Conservation (phyloP, 805 yeast genomes). For the Saccharomycopsis amapae region DNA sequence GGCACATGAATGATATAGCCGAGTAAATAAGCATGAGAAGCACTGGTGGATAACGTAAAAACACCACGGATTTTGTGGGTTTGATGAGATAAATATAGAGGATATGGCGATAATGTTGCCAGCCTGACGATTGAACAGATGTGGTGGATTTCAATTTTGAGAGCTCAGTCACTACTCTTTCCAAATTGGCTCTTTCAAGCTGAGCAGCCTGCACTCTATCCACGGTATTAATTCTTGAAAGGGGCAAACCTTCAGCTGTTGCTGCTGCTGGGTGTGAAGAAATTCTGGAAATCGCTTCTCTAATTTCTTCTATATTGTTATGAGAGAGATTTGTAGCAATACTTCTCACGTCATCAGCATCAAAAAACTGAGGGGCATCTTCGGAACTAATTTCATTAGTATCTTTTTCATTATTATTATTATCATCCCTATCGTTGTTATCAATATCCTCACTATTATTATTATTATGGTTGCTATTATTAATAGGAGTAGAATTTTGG, state of each 20-base stretch:
- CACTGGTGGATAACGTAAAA: constrained; percentile 71
- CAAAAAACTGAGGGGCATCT: too few species aligned
- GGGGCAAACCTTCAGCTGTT: background rate
- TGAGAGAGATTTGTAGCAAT: background rate
- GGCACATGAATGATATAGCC: constrained; percentile 60
- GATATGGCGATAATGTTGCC: constrained; percentile 16
- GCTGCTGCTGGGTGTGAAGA: background rate
- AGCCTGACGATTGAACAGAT: background rate
- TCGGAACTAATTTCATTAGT: background rate
- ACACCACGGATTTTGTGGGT: constrained; percentile 56
- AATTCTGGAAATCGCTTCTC: background rate
- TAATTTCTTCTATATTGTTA: background rate
- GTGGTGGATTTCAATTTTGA: background rate
- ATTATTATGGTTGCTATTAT: background rate
- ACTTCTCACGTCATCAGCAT: background rate
- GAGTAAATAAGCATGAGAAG: constrained; percentile 56
- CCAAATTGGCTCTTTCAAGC: constrained; percentile 20
- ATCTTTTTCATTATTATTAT: constrained; percentile 2
- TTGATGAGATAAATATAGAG: constrained; percentile 42
- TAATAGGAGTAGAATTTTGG: background rate
- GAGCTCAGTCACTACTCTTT: constrained; percentile 20
- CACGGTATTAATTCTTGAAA: constrained; percentile 33
- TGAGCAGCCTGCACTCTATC: constrained; percentile 20
- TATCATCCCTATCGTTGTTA: constrained; percentile 13
- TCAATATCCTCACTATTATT: constrained; percentile 9